Base-by-base conservation (phyloP, 2,329 filamentous ascomycete species). In the Aspergillus novofumigatus region DNA sequence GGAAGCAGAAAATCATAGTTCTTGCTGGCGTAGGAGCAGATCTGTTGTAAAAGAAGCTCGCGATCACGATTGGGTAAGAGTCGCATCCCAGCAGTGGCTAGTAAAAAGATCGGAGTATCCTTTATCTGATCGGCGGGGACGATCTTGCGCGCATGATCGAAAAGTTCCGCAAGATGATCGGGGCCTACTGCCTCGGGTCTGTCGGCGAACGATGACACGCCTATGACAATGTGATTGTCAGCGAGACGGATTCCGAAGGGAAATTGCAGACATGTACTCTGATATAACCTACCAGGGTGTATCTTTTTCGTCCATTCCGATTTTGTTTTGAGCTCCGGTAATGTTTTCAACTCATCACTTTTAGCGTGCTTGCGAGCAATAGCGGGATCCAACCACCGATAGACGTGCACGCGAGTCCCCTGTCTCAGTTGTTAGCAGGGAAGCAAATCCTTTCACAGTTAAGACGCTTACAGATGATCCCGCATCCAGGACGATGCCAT, bases 401-500 rank as follows among this genome's bases (percentile, higher is more conserved):
- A 99, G 57, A 99, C 86, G 75, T 99, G 91, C 62, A 96, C 83
- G 72, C 94, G 89, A 68, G 93, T 97, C 72, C 94, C 93, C 75
- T 83, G 41, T 49, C n/a, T 9, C 25, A 44, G 59, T 51, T 17
- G 49, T 54, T 59, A 56, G 53, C 10, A 56, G 45, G 42, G 41
- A 29, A 41, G 9, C 20, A 29, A 42, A n/a, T 20, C 42, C 6
- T 10, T 17, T 17, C 17, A 50, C 42, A 17, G 35, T 42, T 32
- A 26, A 38, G 35, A 55, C 14, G 74, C 79, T 63, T 76, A 84
- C 83, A 69, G 94, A 97, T 75, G 94, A 97, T 66, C 94, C 94
- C 73, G 94, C 94, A 83, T 99, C 94, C 70, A 99, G 85, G 72
- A 99, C 92, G 68, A 97, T 90, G 72, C 92, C 94, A 82, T 95